Evolutionary conservation across 768 basidiomycete genomes (phyloP).

Genomic region (Mycena filopes): DNA sequence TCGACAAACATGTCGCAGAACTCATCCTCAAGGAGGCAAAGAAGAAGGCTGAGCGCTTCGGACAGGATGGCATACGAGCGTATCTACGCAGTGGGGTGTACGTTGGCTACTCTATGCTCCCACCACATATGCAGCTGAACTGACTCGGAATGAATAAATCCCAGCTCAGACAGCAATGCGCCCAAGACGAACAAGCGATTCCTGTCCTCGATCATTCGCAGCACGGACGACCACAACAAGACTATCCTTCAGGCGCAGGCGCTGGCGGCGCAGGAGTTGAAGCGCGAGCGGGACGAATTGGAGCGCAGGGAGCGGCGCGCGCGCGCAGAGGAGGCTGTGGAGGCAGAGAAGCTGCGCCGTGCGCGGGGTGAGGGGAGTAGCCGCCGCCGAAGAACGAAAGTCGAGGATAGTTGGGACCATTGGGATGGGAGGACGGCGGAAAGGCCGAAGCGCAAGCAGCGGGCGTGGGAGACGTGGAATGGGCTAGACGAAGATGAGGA

Average conservation of each 20-base stretch:
- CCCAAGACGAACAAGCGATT: slow-evolving; percentile 88
- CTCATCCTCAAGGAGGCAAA: slow-evolving; percentile 94
- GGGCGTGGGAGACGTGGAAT: slow-evolving; percentile 64
- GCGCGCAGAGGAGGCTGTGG: slow-evolving; percentile 81
- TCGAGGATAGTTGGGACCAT: slow-evolving; percentile 57
- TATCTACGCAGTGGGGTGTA: slow-evolving; percentile 71
- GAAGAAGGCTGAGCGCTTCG: slow-evolving; percentile 86
- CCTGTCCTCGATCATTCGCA: slow-evolving; percentile 86
- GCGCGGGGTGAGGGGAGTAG: slow-evolving; percentile 39
- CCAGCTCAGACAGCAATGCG: slow-evolving; percentile 74
- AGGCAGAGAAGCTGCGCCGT: slow-evolving; percentile 67
- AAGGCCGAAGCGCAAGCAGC: slow-evolving; percentile 54
- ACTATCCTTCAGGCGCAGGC: slow-evolving; percentile 82
- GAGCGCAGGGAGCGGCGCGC: slow-evolving; percentile 69
- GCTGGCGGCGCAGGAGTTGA: slow-evolving; percentile 76
- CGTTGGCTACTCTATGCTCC: slow-evolving; percentile 31
- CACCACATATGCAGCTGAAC: not conserved
- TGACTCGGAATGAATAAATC: not conserved
- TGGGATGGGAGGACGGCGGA: slow-evolving; percentile 64
- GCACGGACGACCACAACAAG: slow-evolving; percentile 96
- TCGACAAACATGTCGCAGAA: slow-evolving; percentile 92
- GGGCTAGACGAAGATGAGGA: slow-evolving; percentile 50
- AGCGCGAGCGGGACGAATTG: slow-evolving; percentile 72
- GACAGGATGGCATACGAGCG: slow-evolving; percentile 80
- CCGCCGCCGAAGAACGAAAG: slow-evolving; percentile 39